Percentiles rank a stretch among this genome's conserved stretches.
Conservation (phyloP, 2,329 filamentous ascomycete genomes). For the Claviceps pusilla region DNA sequence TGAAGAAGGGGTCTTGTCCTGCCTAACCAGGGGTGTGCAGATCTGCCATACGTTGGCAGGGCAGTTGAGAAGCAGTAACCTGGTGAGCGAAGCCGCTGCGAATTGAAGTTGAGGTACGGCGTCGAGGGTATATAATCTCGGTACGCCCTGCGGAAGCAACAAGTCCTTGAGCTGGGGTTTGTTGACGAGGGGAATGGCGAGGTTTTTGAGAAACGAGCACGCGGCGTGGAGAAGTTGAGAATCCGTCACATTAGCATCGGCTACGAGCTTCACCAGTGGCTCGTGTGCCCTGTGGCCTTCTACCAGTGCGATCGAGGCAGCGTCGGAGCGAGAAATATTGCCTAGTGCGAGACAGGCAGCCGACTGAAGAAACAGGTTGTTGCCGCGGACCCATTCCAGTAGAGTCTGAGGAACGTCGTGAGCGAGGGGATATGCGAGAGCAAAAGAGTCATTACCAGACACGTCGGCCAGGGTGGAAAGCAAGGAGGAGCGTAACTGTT, state of each 20-base stretch:
- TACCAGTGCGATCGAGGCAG: conserved; percentile 35
- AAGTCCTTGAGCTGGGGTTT: conserved; percentile 36
- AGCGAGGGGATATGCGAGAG: conserved; percentile 25
- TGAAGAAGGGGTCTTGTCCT: conserved; percentile 9
- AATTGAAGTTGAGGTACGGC: conserved; percentile 42
- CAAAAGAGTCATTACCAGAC: conserved; percentile 35
- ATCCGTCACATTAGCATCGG: conserved; percentile 24
- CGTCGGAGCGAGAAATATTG: conserved; percentile 46
- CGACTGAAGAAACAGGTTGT: conserved; percentile 32
- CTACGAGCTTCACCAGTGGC: conserved; percentile 31
- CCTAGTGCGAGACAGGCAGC: conserved; percentile 47
- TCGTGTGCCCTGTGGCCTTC: conserved; percentile 23
- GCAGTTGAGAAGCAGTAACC: conserved; percentile 40
- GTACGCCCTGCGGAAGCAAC: conserved; percentile 30
- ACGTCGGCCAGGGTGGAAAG: conserved; percentile 36
- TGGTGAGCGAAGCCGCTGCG: conserved; percentile 40
- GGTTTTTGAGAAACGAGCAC: conserved; percentile 49
- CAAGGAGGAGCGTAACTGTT: conserved; percentile 33
- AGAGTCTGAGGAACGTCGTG: conserved; percentile 27
- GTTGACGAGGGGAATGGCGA: conserved; percentile 42
- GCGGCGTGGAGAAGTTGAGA: conserved; percentile 40
- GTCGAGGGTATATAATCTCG: conserved; percentile 39
- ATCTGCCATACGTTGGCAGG: conserved; percentile 35
- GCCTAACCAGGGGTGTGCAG: conserved; percentile 23
- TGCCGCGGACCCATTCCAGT: conserved; percentile 30